Evolutionary conservation across 352 stramenopile genomes (phyloP).

Genomic region (Phytophthora litchii): DNA sequence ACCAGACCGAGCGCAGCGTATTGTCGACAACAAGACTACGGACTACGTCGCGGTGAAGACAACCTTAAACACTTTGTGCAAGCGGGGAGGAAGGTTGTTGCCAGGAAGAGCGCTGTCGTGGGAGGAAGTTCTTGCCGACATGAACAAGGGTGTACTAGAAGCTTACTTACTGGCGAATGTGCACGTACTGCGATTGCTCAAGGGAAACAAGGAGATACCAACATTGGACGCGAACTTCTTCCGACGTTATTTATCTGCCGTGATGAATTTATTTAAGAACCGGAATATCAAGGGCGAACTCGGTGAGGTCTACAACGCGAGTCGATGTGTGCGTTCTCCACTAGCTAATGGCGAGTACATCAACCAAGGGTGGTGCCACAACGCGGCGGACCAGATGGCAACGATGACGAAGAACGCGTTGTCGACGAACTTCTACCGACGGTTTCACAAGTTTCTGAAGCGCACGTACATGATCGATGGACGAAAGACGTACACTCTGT

Average conservation of each 20-base stretch:
- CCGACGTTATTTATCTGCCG: not conserved
- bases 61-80: not conserved
- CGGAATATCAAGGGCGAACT: slow-evolving; percentile 2
- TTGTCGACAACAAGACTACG: slow-evolving; percentile 1
- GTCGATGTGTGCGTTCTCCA: not conserved
- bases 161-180: slow-evolving; percentile 5
- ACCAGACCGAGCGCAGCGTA: not conserved
- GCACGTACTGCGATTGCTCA: not conserved
- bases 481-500: not conserved
- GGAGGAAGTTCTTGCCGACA: slow-evolving; percentile 8
- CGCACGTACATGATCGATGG: slow-evolving; percentile 5
- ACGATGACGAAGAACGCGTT: slow-evolving; percentile 1
- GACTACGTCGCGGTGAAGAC: slow-evolving; percentile 2
- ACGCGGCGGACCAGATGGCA: not conserved
- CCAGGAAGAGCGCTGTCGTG: slow-evolving; percentile 1
- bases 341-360: slow-evolving; percentile 1
- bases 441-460: slow-evolving; percentile 1
- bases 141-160: slow-evolving; percentile 8
- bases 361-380: not conserved
- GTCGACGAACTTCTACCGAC: slow-evolving; percentile 1
- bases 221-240: slow-evolving; percentile 2
- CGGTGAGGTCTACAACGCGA: slow-evolving; percentile 1
- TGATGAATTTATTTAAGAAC: not conserved
- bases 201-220: slow-evolving; percentile 5
- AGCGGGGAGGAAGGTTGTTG: not conserved